These are phyloP conservation scores for Syzygium oleosum DNA, from an alignment of 345 rosid species.

Conservation along the genomic window DNA sequence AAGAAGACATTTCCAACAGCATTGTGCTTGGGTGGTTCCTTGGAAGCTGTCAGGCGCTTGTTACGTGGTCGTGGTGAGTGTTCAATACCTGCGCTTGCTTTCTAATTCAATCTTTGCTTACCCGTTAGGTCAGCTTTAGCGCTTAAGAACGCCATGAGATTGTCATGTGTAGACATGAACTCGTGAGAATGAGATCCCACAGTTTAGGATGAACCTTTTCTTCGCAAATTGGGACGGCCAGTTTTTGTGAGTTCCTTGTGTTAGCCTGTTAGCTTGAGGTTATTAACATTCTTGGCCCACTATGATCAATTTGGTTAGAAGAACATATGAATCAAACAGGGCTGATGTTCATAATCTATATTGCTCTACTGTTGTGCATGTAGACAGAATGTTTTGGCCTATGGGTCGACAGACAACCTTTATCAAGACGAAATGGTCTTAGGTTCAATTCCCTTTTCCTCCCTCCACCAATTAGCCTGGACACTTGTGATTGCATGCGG, in stretches of 20 bases:
- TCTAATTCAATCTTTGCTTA: background rate
- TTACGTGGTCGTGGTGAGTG: slow-evolving; percentile 68
- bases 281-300: background rate
- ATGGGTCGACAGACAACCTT: background rate
- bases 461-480: background rate
- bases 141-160: background rate
- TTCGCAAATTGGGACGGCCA: background rate
- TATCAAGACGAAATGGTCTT: background rate
- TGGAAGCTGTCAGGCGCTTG: slow-evolving; percentile 50
- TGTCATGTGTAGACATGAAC: background rate
- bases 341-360: background rate
- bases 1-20: slow-evolving; percentile 74
- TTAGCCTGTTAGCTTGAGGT: background rate
- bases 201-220: background rate
- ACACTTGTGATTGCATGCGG: background rate
- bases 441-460: background rate
- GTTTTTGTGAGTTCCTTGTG: background rate
- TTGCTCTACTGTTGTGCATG: background rate
- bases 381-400: background rate
- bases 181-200: background rate
- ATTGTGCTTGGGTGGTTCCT: slow-evolving; percentile 79
- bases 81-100: background rate
- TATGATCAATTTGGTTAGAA: background rate
- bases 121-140: background rate
- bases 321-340: background rate